phyloP scores from a whole-genome alignment of 1,139 yeast species.

The Candida mesenterica region DNA sequence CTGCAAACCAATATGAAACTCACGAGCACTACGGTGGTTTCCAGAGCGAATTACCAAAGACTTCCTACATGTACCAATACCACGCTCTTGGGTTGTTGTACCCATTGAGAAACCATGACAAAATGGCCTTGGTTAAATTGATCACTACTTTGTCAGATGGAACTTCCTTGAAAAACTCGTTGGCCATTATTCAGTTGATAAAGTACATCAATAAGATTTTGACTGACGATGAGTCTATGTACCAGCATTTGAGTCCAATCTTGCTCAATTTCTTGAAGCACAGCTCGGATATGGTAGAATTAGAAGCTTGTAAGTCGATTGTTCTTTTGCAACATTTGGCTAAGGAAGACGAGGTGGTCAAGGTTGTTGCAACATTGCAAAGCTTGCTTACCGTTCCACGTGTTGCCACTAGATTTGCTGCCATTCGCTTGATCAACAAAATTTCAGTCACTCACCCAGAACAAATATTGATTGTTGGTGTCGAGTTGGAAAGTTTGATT shows the following conservation, averaged over 20 bases:
- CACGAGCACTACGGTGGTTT: conserved; percentile 55
- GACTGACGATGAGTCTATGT: conserved; percentile 54
- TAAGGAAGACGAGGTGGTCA: conserved; percentile 59
- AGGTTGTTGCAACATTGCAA: conserved; percentile 71
- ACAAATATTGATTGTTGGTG: conserved; percentile 64
- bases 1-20: conserved; percentile 51
- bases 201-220: conserved; percentile 76
- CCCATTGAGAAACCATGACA: conserved; percentile 85
- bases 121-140: conserved; percentile 90
- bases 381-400: conserved; percentile 83
- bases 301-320: conserved; percentile 90
- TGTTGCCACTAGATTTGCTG: conserved; percentile 87
- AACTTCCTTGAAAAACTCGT: conserved; percentile 61
- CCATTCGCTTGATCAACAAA: conserved; percentile 84
- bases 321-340: conserved; percentile 59
- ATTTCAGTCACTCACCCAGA: conserved; percentile 83
- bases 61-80: conserved; percentile 86
- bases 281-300: conserved; percentile 85
- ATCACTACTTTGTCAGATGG: conserved; percentile 75
- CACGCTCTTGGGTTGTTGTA: conserved; percentile 92
- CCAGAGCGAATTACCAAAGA: conserved; percentile 54
- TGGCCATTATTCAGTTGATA: conserved; percentile 82
- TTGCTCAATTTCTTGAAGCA: conserved; percentile 72
- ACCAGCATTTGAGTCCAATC: conserved; percentile 58
- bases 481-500: conserved; percentile 82